These are phyloP conservation scores for Corinectria fuckeliana DNA, from an alignment of 2,329 filamentous ascomycete species.

Conservation along the genomic window DNA sequence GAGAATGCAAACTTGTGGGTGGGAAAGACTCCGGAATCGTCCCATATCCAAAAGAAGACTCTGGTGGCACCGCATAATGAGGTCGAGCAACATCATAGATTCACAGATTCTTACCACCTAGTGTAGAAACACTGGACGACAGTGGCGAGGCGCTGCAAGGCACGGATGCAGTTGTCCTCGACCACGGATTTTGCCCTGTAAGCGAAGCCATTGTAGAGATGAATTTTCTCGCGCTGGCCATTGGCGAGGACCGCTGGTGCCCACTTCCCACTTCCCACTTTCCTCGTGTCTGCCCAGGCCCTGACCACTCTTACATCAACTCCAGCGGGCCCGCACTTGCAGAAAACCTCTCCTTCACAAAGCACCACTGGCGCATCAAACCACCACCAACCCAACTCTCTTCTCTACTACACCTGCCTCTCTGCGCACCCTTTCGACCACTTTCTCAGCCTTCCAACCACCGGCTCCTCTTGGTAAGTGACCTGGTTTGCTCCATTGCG, in stretches of 20 bases:
- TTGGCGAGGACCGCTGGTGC: background rate
- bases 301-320: constrained; percentile 25
- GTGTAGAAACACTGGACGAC: background rate
- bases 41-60: background rate
- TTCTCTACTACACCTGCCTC: constrained; percentile 19
- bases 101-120: too few species aligned
- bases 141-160: constrained; percentile 9
- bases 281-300: constrained; percentile 13
- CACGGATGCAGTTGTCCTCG: constrained; percentile 7
- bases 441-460: background rate
- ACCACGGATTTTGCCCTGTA: constrained; percentile 21
- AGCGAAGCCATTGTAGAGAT: constrained; percentile 13
- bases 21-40: background rate
- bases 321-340: constrained; percentile 32
- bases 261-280: background rate
- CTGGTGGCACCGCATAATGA: background rate
- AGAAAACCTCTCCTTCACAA: constrained; percentile 35
- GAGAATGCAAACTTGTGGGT: too few species aligned
- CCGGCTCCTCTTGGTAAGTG: constrained; percentile 16
- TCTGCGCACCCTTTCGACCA: constrained; percentile 20
- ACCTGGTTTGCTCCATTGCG: constrained; percentile 12
- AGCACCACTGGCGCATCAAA: constrained; percentile 16
- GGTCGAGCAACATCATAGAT: background rate
- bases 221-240: background rate
- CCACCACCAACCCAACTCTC: constrained; percentile 20